Base-by-base conservation (phyloP, 768 basidiomycete species). In the Auriscalpium vulgare region DNA sequence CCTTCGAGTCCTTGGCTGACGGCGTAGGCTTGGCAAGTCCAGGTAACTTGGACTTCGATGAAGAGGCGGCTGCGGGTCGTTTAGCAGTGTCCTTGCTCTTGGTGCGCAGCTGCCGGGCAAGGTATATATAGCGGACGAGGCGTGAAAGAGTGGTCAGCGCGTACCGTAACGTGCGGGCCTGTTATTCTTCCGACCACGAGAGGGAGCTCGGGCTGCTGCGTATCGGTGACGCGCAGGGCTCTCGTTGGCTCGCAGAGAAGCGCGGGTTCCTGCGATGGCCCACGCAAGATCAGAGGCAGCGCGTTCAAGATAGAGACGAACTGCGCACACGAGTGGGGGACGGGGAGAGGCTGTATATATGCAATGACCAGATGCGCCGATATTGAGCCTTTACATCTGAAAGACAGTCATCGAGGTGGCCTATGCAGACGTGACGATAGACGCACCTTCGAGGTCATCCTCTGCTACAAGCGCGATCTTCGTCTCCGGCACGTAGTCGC, bases 341-440 rank as follows among this genome's bases (percentile, higher is more conserved):
- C 1, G 88, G 84, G 0, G 88, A 82, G 35, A 92, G 65, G 63
- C 86, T 82, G 67, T 92, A 91, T 9, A 92, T 69, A 61, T 87
- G 81, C 13, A 83, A 71, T 1, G 79, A 79, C 59, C 75, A 64
- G n/a, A 88, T 61, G 23, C 72, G 75, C 0, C 65, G 61, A 61
- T 84, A 89, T 50, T 76, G 74, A 4, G 73, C 66, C 66, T 78
- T 83, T 0, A 78, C 74, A 54, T 63, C 89, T 88, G 59, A 23
- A n/a, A n/a, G 16, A 37, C 38, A 56, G 38, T 35, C 21, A 11
- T 14, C 37, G 43, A 47, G 40, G 16, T 21, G 17, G 40, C 37
- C 1, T 14, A 23, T 2, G 8, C 44, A 17, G 47, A 44, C 47
- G 17, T 37, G 14, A 8, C 17, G 19, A 37, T n/a, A 40, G 35